Evolutionary conservation across 306 rosid genomes (phyloP), one percentile per base, ranked within the genome.

Genomic region (Mucuna pruriens): DNA sequence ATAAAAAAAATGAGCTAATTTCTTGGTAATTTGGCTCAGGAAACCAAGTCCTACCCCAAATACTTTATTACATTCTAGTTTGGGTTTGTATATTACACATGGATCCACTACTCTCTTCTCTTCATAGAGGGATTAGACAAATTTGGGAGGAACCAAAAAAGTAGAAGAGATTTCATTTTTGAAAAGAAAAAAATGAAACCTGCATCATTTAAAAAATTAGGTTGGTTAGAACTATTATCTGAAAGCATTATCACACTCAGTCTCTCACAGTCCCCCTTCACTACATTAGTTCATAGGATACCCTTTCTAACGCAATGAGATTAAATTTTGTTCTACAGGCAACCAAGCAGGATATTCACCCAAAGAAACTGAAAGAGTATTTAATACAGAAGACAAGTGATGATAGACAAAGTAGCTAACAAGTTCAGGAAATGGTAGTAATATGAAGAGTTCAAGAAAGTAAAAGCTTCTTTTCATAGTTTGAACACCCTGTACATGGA

Each of bases 281-380:
- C 3, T 23, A 60, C 7, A 54, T 75, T 69, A 66, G 78, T 80
- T 83, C 58, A 54, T 58, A 11, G 8, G 72, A 17, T 67, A 39
- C 17, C 51, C 38, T 75, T 60, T 34, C 45, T 69, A 22, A 68
- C 76, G 33, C 52, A 49, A 31, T 64, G 52, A 71, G 45, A 52
- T 36, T 82, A 62, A 74, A 58, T 78, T 69, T 77, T 71, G 39
- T 82, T 65, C 58, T 12, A 49, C 85, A 89, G 97, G 91, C 92
- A 49, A 85, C 84, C 20, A 75, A 58, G 36, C 62, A 79, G 25
- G 91, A 86, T 74, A 86, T 89, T 73, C 87, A 85, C 57, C 83
- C 88, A 10, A 65, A 52, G 45, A 89, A 85, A 61, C 74, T 94
- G 66, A 87, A 72, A 66, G 85, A 87, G 39, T 84, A 68, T 54